phyloP scores from a whole-genome alignment of 345 rosid genomes.

The Eucalyptus marginata region DNA sequence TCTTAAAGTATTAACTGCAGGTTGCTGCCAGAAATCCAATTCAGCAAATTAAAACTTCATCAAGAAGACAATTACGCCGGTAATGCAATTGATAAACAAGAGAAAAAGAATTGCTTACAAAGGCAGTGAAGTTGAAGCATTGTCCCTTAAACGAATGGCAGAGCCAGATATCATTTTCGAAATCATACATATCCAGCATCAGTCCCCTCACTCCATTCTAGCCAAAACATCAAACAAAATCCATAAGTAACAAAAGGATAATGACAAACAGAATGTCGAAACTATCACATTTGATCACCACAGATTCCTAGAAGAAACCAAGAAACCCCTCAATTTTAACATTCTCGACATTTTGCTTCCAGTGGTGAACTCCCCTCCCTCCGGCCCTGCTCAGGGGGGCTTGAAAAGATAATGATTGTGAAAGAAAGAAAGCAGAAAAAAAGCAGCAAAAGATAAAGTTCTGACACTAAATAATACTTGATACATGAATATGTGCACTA shows the following conservation, averaged over 20 bases:
- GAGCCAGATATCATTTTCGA: constrained; percentile 80
- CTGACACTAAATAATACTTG: background rate
- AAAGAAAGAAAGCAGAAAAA: background rate
- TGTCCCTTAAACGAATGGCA: constrained; percentile 92
- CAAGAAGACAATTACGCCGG: no score
- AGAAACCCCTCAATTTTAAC: background rate
- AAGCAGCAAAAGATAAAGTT: background rate
- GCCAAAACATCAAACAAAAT: constrained; percentile 2
- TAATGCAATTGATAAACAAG: background rate
- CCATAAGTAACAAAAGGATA: background rate
- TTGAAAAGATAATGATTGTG: background rate
- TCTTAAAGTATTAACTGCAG: constrained; percentile 72
- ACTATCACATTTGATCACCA: background rate
- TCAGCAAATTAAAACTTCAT: background rate
- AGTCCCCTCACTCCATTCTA: constrained; percentile 97
- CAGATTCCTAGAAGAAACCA: background rate
- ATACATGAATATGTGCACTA: background rate
- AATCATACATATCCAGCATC: constrained; percentile 98
- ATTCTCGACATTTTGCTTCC: background rate
- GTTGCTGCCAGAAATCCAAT: constrained; percentile 48
- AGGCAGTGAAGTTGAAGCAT: constrained; percentile 96
- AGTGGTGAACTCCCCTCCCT: background rate
- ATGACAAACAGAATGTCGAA: background rate
- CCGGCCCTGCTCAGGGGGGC: background rate
- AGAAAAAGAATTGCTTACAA: constrained; percentile 36